phyloP scores from a whole-genome alignment of 2,329 filamentous ascomycete species.

The Didymella lethalis region DNA sequence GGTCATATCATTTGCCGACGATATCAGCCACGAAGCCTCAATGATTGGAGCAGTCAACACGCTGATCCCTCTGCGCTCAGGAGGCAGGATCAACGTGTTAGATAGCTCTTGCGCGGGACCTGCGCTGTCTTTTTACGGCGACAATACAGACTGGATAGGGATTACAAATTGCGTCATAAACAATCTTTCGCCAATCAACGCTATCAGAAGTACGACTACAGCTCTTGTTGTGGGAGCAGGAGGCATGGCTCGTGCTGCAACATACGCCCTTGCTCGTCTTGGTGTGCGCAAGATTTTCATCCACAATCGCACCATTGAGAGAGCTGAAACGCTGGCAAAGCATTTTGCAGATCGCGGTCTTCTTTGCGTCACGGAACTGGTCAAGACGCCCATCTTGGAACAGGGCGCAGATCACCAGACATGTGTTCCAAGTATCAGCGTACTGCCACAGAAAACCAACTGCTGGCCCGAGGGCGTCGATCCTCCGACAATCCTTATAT shows the following conservation, averaged over 20 bases:
- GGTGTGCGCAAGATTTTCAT: constrained; percentile 4
- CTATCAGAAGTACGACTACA: constrained; percentile 1
- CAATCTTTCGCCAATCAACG: constrained; percentile 7
- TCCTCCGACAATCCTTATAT: constrained; percentile 3
- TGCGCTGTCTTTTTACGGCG: constrained; percentile 2
- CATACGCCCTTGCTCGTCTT: constrained; percentile 1
- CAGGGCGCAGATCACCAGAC: background rate
- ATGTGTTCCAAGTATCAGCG: background rate
- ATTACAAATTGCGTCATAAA: background rate
- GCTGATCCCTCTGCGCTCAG: constrained; percentile 1
- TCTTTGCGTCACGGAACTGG: background rate
- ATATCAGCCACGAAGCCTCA: constrained; percentile 4
- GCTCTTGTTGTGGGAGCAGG: constrained; percentile 6
- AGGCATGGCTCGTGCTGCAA: constrained; percentile 11
- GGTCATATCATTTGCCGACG: background rate
- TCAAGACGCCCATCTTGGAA: too few relatives aligned
- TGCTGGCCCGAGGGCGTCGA: background rate
- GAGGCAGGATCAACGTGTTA: background rate
- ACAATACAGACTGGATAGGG: constrained; percentile 8
- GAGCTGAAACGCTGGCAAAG: background rate
- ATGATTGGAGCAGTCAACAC: constrained; percentile 6
- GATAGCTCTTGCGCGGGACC: background rate
- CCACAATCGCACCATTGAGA: background rate
- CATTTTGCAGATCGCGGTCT: background rate
- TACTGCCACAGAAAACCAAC: background rate